Percentiles rank a stretch among this genome's conserved stretches.
Evolutionary conservation across 192 early-diverging fungal genomes (phyloP).

Genomic region (Phycomyces blakesleeanus): DNA sequence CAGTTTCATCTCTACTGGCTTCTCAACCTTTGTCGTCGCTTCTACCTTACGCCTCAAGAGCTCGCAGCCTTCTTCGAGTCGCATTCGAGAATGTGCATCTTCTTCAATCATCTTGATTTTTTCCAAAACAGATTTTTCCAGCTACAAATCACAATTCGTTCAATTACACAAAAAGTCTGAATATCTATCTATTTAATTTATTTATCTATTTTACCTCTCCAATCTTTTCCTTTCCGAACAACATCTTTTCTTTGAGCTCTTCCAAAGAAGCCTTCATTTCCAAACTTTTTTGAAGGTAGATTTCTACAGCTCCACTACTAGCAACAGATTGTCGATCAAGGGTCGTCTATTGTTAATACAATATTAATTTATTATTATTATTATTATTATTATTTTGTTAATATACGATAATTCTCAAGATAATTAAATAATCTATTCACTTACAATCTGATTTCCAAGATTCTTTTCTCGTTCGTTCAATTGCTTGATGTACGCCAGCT

Average conservation of each 20-base stretch:
- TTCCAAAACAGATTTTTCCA: constrained; percentile 14
- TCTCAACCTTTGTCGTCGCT: constrained; percentile 53
- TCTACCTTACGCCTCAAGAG: constrained; percentile 56
- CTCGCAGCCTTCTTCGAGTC: constrained; percentile 66
- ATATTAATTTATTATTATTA: too few relatives aligned
- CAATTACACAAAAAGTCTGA: too few relatives aligned
- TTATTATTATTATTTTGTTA: too few relatives aligned
- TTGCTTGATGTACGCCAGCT: constrained; percentile 80
- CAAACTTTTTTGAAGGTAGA: constrained; percentile 19
- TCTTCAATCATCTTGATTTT: constrained; percentile 32
- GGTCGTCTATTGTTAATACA: constrained; percentile 15
- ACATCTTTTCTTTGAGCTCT: constrained; percentile 57
- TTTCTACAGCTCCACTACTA: constrained; percentile 4
- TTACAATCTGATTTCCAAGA: constrained; percentile 49
- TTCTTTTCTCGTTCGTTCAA: constrained; percentile 79
- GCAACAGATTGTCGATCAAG: constrained; percentile 16
- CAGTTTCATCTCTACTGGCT: constrained; percentile 58
- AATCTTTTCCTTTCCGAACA: constrained; percentile 44
- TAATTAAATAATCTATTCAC: neutral
- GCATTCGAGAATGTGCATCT: constrained; percentile 40
- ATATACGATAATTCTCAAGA: neutral
- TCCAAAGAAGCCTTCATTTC: constrained; percentile 15
- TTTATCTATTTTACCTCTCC: constrained; percentile 45
- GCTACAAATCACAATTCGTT: neutral
- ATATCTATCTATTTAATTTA: too few relatives aligned